A percentile compares a stretch with the other conserved stretches of the same genome.
phyloP scores from a whole-genome alignment of 768 basidiomycete genomes.

The Lepiota brunneoincarnata region DNA sequence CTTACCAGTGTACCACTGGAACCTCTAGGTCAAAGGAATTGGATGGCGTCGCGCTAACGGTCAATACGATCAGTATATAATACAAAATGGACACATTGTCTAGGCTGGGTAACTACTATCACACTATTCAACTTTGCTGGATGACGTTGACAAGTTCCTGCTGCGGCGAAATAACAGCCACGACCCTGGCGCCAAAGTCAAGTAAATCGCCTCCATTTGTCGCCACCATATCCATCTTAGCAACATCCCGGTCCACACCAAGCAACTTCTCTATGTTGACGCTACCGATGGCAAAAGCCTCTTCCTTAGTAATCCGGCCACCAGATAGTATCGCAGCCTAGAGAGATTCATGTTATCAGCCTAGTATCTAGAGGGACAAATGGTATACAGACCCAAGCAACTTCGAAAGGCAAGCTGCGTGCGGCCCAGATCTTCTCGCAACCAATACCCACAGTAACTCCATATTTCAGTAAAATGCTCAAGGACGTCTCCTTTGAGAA shows the following conservation, averaged over 20 bases:
- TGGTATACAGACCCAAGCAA: slow-evolving; percentile 67
- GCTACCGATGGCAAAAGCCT: slow-evolving; percentile 46
- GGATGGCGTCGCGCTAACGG: not conserved
- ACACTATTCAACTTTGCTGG: not conserved
- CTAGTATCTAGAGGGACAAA: not conserved
- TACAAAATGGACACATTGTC: not conserved
- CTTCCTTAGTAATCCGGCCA: slow-evolving; percentile 34
- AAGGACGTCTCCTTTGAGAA: slow-evolving; percentile 55
- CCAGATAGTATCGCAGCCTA: slow-evolving; percentile 45
- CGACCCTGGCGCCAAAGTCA: slow-evolving; percentile 43
- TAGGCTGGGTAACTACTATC: not conserved
- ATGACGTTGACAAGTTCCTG: slow-evolving; percentile 37
- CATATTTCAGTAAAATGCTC: slow-evolving; percentile 57
- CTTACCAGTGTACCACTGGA: no score
- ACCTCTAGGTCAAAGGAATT: not conserved
- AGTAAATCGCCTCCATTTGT: slow-evolving; percentile 51
- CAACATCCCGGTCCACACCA: slow-evolving; percentile 30
- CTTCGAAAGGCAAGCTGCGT: slow-evolving; percentile 75
- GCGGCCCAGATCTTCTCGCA: slow-evolving; percentile 65
- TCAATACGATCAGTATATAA: not conserved
- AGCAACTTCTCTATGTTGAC: slow-evolving; percentile 41
- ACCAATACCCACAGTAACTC: slow-evolving; percentile 73
- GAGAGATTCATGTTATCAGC: not conserved
- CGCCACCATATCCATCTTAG: slow-evolving; percentile 54
- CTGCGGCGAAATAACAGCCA: slow-evolving; percentile 50